A percentile compares a stretch with the other conserved stretches of the same genome.
Evolutionary conservation across 2,329 filamentous ascomycete genomes (phyloP).

Genomic region (Penicillium sp.): DNA sequence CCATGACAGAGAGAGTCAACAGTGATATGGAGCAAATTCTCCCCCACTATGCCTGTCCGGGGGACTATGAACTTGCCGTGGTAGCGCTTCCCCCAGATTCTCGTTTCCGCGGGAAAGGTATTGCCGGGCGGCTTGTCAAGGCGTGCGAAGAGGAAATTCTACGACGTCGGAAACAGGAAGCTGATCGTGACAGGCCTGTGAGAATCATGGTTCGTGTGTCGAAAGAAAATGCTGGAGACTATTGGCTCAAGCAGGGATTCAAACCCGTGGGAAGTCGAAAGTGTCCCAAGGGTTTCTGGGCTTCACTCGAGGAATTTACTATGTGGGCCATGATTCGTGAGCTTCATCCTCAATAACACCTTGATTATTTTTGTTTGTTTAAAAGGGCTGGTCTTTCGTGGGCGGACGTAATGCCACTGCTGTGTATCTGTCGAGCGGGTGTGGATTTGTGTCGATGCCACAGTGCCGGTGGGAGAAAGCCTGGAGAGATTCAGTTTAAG

Average conservation of each 20-base stretch:
- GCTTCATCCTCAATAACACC: background rate
- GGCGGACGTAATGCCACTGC: background rate
- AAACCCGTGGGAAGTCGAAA: constrained; percentile 12
- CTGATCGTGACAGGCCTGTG: background rate
- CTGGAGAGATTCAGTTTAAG: background rate
- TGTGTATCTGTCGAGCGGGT: background rate
- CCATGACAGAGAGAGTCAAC: background rate
- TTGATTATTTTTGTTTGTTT: background rate
- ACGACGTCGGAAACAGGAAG: constrained; percentile 4
- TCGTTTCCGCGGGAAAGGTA: constrained; percentile 17
- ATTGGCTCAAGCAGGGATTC: constrained; percentile 25
- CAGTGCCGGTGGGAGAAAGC: too few relatives aligned
- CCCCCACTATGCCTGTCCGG: constrained; percentile 8
- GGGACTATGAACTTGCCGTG: constrained; percentile 20
- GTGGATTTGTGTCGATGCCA: background rate
- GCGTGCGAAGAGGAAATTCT: constrained; percentile 20
- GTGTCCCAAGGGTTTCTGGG: constrained; percentile 20
- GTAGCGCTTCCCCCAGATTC: constrained; percentile 16
- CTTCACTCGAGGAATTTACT: constrained; percentile 13
- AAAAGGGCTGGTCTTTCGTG: background rate
- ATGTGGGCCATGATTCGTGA: constrained; percentile 24
- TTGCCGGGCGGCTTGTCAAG: constrained; percentile 11
- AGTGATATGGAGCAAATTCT: constrained; percentile 1
- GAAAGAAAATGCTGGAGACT: constrained; percentile 19
- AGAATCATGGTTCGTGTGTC: constrained; percentile 21